Percentiles rank a stretch among this genome's conserved stretches.
These are phyloP conservation scores for Pisolithus thermaeus DNA, from an alignment of 1,284 basidiomycete species.

Conservation along the genomic window DNA sequence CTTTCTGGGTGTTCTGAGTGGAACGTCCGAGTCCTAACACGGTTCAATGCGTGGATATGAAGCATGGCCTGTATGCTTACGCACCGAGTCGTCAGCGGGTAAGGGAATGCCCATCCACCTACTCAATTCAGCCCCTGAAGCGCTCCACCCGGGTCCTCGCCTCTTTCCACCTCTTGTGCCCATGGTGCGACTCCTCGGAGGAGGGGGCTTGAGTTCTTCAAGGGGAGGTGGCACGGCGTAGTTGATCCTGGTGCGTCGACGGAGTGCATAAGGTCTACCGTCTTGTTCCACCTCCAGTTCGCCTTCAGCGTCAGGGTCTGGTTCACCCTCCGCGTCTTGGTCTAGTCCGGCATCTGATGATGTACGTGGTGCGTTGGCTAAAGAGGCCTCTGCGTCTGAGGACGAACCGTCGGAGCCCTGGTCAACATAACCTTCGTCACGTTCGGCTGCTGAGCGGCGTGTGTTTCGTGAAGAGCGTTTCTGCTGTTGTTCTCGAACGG, in stretches of 20 bases:
- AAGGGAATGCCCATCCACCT: conserved; percentile 60
- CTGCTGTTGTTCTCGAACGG: conserved; percentile 19
- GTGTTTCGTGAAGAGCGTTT: conserved; percentile 16
- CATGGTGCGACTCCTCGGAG: conserved; percentile 27
- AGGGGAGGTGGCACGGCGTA: conserved; percentile 73
- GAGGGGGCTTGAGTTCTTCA: conserved; percentile 56
- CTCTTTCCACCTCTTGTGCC: conserved; percentile 31
- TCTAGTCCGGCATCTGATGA: conserved; percentile 41
- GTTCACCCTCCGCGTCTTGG: conserved; percentile 33
- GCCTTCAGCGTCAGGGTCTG: conserved; percentile 27
- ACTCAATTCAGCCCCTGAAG: conserved; percentile 65
- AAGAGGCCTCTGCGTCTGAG: conserved; percentile 50
- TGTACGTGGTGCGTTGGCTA: conserved; percentile 48
- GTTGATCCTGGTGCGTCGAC: conserved; percentile 62
- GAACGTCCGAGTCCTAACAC: conserved; percentile 63
- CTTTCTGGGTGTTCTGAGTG: conserved; percentile 60
- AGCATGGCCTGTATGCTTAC: conserved; percentile 14
- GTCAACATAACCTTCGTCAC: conserved; percentile 51
- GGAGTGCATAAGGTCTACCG: conserved; percentile 58
- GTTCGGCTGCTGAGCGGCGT: conserved; percentile 31
- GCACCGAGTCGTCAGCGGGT: conserved; percentile 61
- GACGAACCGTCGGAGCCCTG: conserved; percentile 43
- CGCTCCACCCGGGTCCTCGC: conserved; percentile 65
- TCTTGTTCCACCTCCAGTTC: conserved; percentile 34
- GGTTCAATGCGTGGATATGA: conserved; percentile 6